Conservation (phyloP, 129 eudicot genomes). For the Saposhnikovia divaricata region DNA sequence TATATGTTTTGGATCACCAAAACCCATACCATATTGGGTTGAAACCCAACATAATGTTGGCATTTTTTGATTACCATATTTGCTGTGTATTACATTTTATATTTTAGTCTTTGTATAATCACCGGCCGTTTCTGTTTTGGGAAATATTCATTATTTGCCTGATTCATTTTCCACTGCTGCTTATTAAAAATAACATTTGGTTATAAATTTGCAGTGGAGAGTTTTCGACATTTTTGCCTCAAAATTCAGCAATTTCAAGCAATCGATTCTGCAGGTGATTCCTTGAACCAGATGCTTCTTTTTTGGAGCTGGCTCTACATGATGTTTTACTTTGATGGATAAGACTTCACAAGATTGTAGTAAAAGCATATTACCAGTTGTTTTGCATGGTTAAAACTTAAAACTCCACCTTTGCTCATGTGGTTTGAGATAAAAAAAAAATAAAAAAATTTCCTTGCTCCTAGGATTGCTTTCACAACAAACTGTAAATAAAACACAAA, state of each 20-base stretch:
- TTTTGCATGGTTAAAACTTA: neutral
- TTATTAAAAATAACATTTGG: conserved; percentile 1
- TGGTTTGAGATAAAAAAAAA: neutral
- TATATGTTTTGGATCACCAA: no score
- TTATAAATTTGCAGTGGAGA: conserved; percentile 46
- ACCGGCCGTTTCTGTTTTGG: neutral
- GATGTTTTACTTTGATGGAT: conserved; percentile 4
- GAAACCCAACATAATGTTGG: no score
- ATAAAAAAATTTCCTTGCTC: neutral
- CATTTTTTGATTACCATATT: neutral
- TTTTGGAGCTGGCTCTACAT: neutral
- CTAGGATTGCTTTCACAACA: neutral
- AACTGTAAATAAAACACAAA: neutral
- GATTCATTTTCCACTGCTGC: neutral
- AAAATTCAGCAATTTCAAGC: conserved; percentile 83
- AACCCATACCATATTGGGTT: no score
- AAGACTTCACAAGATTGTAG: neutral
- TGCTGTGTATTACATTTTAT: neutral
- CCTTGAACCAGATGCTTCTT: neutral
- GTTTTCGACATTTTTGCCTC: conserved; percentile 94
- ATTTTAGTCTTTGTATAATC: neutral
- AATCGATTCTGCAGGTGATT: conserved; percentile 83
- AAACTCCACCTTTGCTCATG: neutral
- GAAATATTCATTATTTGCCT: neutral
- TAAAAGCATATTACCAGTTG: neutral